Percentiles rank a stretch among this genome's conserved stretches.
Conservation (phyloP, 305 asterid genomes). For the Withania somnifera region DNA sequence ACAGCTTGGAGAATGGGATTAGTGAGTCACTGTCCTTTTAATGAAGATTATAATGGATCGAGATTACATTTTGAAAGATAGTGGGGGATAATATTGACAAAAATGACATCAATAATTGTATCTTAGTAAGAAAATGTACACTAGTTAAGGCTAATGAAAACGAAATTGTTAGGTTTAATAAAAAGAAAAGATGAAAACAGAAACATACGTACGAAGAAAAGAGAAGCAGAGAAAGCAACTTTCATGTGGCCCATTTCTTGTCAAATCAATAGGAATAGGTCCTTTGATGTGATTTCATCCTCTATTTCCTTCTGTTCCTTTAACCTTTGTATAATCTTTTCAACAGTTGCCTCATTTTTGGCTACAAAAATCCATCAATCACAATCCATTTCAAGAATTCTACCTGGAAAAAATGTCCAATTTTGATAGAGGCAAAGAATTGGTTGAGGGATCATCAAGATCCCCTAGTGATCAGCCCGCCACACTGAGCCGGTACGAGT, state of each 20-base stretch:
- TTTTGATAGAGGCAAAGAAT: constrained; percentile 8
- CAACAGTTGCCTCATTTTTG: neutral
- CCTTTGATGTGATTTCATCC: constrained; percentile 3
- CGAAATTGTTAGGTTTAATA: neutral
- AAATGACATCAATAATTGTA: constrained; percentile 2
- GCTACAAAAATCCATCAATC: constrained; percentile 3
- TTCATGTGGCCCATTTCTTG: constrained; percentile 9
- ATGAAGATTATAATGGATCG: neutral
- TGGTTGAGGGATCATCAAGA: constrained; percentile 2
- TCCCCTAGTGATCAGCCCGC: neutral
- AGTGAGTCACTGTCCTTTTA: neutral
- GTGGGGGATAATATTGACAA: constrained; percentile 7
- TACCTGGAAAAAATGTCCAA: neutral
- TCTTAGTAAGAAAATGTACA: constrained; percentile 3
- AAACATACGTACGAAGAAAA: neutral
- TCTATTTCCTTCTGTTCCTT: neutral
- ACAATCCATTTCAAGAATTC: neutral
- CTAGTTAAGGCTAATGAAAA: constrained; percentile 1
- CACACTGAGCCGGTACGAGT: constrained; percentile 9
- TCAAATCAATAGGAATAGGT: constrained; percentile 4
- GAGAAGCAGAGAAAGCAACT: constrained; percentile 3
- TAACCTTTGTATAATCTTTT: neutral
- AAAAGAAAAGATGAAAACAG: neutral
- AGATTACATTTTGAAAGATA: neutral
- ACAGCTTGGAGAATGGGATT: neutral